Percentiles rank a stretch among this genome's conserved stretches.
Conservation (phyloP, 805 yeast species). For the Isabelozyma gotoi region DNA sequence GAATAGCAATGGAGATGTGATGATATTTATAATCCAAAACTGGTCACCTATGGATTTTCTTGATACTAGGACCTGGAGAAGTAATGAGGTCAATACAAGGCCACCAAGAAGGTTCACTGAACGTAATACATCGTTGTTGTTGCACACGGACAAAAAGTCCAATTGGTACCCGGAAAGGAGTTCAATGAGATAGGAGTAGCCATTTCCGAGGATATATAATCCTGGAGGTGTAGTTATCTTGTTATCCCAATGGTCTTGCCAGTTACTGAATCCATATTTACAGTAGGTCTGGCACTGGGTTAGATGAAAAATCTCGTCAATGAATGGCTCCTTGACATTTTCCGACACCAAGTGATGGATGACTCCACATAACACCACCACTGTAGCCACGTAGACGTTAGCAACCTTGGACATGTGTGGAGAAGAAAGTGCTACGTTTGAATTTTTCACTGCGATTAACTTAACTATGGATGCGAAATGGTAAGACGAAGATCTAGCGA, state of each 20-base stretch:
- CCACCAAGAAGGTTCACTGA: conserved; percentile 70
- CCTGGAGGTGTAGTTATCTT: conserved; percentile 99
- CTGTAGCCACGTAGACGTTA: background rate
- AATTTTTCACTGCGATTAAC: background rate
- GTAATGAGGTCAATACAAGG: conserved; percentile 48
- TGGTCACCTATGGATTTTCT: conserved; percentile 10
- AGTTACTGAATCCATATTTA: conserved; percentile 53
- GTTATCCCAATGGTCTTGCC: conserved; percentile 69
- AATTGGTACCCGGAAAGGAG: conserved; percentile 1
- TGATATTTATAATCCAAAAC: conserved; percentile 26
- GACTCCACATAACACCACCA: conserved; percentile 10
- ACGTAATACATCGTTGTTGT: conserved; percentile 21
- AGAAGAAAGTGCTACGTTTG: background rate
- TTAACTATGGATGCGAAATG: background rate
- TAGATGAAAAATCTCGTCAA: conserved; percentile 86
- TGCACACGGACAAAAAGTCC: conserved; percentile 11
- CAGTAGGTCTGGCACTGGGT: conserved; percentile 75
- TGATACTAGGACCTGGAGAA: conserved; percentile 25
- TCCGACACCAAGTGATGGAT: conserved; percentile 15
- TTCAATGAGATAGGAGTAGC: conserved; percentile 33
- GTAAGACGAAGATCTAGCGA: background rate
- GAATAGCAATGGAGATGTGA: conserved; percentile 66
- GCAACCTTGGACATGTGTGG: background rate
- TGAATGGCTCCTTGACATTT: conserved; percentile 32
- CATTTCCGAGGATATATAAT: conserved; percentile 53